Conservation (phyloP, 225 moss, liverwort and hornwort genomes). For the Asterella californica region DNA sequence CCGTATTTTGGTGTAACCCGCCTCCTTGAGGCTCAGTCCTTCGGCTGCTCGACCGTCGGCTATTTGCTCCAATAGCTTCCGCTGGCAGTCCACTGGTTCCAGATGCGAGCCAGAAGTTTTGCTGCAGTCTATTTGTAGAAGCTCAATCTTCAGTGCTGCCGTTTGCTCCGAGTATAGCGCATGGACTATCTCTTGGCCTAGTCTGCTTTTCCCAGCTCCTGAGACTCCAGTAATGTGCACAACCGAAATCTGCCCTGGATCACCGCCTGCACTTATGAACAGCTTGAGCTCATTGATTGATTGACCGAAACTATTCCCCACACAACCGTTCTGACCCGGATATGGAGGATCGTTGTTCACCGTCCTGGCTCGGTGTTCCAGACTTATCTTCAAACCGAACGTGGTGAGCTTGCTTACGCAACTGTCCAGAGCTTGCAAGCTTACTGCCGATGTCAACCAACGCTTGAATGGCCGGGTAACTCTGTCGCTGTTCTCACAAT, state of each 20-base stretch:
- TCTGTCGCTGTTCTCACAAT: neutral
- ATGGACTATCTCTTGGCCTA: neutral
- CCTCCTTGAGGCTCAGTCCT: neutral
- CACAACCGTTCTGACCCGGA: neutral
- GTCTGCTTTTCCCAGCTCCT: neutral
- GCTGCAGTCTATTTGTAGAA: neutral
- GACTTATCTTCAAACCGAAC: neutral
- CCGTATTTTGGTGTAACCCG: neutral
- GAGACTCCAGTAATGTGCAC: neutral
- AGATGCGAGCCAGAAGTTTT: neutral
- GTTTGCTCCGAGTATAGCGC: neutral
- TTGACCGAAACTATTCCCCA: neutral
- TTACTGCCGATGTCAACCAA: neutral
- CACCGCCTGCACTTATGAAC: neutral
- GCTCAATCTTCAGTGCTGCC: neutral
- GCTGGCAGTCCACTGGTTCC: constrained; percentile 1
- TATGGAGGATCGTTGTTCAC: neutral
- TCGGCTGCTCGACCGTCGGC: neutral
- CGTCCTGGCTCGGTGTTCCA: neutral
- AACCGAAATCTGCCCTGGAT: neutral
- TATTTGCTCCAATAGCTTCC: neutral
- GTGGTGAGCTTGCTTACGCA: neutral
- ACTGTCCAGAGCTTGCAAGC: neutral
- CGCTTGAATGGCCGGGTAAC: neutral
- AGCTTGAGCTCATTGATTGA: neutral